Evolutionary conservation across 148 eudicot species (phyloP).

Genomic region (Camellia sinensis): DNA sequence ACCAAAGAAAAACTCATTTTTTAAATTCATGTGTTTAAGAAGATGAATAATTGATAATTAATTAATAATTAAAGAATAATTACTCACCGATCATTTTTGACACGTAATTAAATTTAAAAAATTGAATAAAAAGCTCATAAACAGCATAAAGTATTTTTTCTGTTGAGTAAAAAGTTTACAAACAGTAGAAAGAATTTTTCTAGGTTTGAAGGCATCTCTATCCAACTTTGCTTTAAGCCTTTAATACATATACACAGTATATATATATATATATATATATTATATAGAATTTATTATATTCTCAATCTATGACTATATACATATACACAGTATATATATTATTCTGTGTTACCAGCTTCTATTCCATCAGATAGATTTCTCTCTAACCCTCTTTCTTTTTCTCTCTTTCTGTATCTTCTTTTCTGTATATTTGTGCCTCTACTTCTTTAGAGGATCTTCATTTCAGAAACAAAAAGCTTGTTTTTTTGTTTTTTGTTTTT

Average conservation of each 20-base stretch:
- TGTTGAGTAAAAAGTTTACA: not conserved
- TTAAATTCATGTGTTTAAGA: too few relatives aligned
- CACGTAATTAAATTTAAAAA: too few relatives aligned
- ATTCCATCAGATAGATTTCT: not conserved
- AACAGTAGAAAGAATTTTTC: not conserved
- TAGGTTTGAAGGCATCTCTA: not conserved
- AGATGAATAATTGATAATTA: too few relatives aligned
- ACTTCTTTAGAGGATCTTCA: constrained; percentile 7
- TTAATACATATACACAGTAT: not conserved
- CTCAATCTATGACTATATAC: too few relatives aligned
- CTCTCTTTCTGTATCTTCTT: not conserved
- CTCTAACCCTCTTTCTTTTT: not conserved
- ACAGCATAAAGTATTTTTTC: not conserved
- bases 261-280: not conserved
- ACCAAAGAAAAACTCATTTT: too few relatives aligned
- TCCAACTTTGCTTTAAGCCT: not conserved
- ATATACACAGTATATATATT: not conserved
- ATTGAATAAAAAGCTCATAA: not conserved
- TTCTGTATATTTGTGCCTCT: not conserved
- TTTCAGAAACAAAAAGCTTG: not conserved
- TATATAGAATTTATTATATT: not conserved
- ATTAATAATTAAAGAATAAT: too few relatives aligned
- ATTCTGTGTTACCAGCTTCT: not conserved
- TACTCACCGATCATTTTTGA: too few relatives aligned
- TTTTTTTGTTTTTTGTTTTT: not conserved